A percentile compares a stretch with the other conserved stretches of the same genome.
Evolutionary conservation across 2,329 filamentous ascomycete species (phyloP).

Genomic region (Neurospora sp.): DNA sequence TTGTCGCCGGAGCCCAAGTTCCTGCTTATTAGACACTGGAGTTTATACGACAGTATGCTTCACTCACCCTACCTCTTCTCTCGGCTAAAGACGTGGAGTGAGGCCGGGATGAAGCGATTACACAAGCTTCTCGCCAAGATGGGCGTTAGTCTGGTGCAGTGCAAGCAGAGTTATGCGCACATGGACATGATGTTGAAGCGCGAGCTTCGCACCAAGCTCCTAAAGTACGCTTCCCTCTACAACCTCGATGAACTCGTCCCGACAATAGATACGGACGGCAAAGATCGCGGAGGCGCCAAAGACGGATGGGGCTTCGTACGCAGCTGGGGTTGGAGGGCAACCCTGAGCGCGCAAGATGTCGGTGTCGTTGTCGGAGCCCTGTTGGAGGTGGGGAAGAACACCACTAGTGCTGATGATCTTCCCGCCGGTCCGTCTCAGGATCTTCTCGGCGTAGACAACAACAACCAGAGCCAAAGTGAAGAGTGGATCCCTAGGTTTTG

Average conservation of each 20-base stretch:
- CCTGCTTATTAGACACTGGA: constrained; percentile 90
- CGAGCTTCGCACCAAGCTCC: constrained; percentile 70
- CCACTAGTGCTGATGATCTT: constrained; percentile 24
- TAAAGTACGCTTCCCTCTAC: constrained; percentile 88
- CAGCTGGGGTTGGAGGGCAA: constrained; percentile 96
- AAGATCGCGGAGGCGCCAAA: constrained; percentile 61
- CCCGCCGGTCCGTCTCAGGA: constrained; percentile 26
- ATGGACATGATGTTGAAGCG: constrained; percentile 98
- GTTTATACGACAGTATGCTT: constrained; percentile 95
- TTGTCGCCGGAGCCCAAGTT: constrained; percentile 91
- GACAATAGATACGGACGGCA: constrained; percentile 59
- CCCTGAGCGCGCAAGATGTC: constrained; percentile 84
- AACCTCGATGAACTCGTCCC: constrained; percentile 91
- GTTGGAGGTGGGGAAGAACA: constrained; percentile 72
- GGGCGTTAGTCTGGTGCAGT: constrained; percentile 89
- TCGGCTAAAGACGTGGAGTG: constrained; percentile 87
- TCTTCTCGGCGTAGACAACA: constrained; percentile 36
- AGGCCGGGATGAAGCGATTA: constrained; percentile 75
- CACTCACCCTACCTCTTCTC: constrained; percentile 93
- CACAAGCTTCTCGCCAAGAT: constrained; percentile 96
- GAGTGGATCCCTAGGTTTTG: constrained; percentile 61
- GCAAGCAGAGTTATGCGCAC: constrained; percentile 90
- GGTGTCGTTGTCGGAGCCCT: constrained; percentile 88
- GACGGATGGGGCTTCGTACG: constrained; percentile 96
- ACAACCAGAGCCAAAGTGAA: constrained; percentile 43